Percentiles rank a stretch among this genome's conserved stretches.
Conservation (phyloP, 2,329 filamentous ascomycete genomes). For the Phialophora macrospora region DNA sequence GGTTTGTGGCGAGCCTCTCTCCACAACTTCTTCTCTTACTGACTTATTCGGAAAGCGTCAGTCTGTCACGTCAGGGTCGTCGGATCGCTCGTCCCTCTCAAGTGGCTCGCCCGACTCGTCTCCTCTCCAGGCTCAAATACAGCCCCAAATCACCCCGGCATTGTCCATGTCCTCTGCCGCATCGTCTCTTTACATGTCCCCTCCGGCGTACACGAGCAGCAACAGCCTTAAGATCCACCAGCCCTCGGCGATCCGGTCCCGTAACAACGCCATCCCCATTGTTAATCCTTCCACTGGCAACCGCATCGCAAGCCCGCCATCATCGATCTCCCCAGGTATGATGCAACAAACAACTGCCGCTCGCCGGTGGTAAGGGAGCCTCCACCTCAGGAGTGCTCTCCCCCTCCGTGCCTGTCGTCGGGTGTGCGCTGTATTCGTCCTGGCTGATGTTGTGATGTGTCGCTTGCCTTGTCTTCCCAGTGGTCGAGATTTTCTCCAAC, state of each 20-base stretch:
- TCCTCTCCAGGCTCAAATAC: constrained; percentile 80
- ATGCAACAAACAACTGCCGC: constrained; percentile 60
- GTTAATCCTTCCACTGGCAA: constrained; percentile 93
- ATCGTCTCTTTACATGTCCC: constrained; percentile 59
- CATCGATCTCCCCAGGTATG: constrained; percentile 68
- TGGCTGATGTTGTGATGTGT: constrained; percentile 39
- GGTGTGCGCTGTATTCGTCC: constrained; percentile 37
- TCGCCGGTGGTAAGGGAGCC: constrained; percentile 43
- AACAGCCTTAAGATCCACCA: constrained; percentile 87
- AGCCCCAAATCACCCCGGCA: constrained; percentile 72
- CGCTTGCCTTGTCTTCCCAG: constrained; percentile 31
- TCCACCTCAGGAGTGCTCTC: constrained; percentile 30
- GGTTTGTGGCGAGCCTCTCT: constrained; percentile 59
- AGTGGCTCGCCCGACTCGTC: constrained; percentile 93
- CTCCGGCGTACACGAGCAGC: constrained; percentile 65
- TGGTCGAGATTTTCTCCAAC: constrained; percentile 27
- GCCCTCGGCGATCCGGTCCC: constrained; percentile 75
- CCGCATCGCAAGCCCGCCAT: constrained; percentile 84
- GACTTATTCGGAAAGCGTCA: constrained; percentile 66
- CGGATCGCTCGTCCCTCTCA: constrained; percentile 91
- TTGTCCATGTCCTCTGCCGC: constrained; percentile 71
- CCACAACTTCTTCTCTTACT: constrained; percentile 35
- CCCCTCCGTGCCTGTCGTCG: constrained; percentile 32
- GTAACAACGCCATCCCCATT: constrained; percentile 93
- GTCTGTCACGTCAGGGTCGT: constrained; percentile 85